Base-by-base conservation (phyloP, 345 rosid genomes). In the Gossypium bickii region DNA sequence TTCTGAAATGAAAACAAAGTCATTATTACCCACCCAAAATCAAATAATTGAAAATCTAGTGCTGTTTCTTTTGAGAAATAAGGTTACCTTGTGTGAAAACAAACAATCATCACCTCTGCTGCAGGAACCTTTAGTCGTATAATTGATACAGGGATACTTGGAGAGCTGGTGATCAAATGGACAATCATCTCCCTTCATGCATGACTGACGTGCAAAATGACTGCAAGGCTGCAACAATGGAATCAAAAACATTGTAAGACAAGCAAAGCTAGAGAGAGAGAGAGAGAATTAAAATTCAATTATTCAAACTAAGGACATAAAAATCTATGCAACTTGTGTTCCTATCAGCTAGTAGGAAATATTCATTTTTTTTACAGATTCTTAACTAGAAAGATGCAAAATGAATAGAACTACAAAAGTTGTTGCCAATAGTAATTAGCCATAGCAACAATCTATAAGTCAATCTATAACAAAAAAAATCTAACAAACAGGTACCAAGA, bases 171-270 rank as follows among this genome's bases (percentile, higher is more conserved):
- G 99, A 77, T 95, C 99, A 83, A 82, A 91, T 51, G 96, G 98
- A 81, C 98, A 95, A 52, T 87, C 83, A 18, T 90, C 94, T 72
- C 96, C 98, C 84, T 93, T 93, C 96, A 93, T 87, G 83, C 99
- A 93, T 20, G 90, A 80, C 65, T 85, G 82, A 5, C 92, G 93
- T 16, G 93, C 94, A 88, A 90, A 95, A 85, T 89, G 87, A 80
- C 84, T 74, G 82, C 98, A 95, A 0, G 99, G 98, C 99, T 95
- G 87, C 84, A 89, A 78, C 59, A 87, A 34, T 57, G 82, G 38
- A 76, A 73, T 59, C 10, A 61, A 52, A 38, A 67, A 22, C 18
- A 17, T 12, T 27, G 29, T 76, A 24, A 73, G 48, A 66, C n/a
- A 45, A 12, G 48, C 9, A 47, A 10, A 29, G 9, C 2, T 1